Conservation (phyloP, 1,284 basidiomycete species). For the Ganoderma sinense region DNA sequence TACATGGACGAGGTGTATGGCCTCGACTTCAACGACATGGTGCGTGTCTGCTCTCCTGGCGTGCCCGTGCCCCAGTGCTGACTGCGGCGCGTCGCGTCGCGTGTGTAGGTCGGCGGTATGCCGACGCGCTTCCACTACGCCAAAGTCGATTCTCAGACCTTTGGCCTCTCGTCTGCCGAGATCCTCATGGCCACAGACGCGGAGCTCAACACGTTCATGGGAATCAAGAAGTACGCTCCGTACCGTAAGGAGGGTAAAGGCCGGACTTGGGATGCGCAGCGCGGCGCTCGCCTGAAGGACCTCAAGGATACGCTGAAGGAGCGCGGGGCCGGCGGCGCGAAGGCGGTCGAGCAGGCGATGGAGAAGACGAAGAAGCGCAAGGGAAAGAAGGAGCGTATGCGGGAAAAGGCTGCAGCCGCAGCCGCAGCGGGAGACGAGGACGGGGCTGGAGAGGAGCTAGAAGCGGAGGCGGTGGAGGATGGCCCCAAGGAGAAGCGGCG, state of each 20-base stretch:
- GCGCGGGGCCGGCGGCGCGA: slow-evolving; percentile 24
- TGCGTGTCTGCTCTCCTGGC: slow-evolving; percentile 47
- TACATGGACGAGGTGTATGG: slow-evolving; percentile 93
- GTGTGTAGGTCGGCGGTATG: slow-evolving; percentile 80
- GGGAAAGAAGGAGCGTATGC: slow-evolving; percentile 80
- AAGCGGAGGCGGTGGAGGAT: slow-evolving; percentile 17
- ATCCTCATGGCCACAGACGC: slow-evolving; percentile 93
- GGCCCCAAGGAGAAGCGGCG: slow-evolving; percentile 9
- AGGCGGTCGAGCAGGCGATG: slow-evolving; percentile 19
- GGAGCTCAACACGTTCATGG: slow-evolving; percentile 92
- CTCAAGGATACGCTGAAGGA: slow-evolving; percentile 48
- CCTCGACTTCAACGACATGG: slow-evolving; percentile 96
- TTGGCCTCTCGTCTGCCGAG: slow-evolving; percentile 84
- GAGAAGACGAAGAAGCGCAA: slow-evolving; percentile 66
- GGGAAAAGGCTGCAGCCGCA: slow-evolving; percentile 46
- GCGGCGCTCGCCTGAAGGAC: slow-evolving; percentile 77
- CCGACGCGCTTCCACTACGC: slow-evolving; percentile 96
- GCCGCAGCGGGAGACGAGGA: slow-evolving; percentile 36
- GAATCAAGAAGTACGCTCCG: slow-evolving; percentile 90
- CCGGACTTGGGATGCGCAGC: slow-evolving; percentile 67
- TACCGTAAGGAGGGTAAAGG: slow-evolving; percentile 68
- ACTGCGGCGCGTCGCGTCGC: slow-evolving; percentile 8
- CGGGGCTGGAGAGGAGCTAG: slow-evolving; percentile 30
- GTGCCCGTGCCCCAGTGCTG: neutral
- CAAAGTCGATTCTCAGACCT: slow-evolving; percentile 72